Percentiles rank a stretch among this genome's conserved stretches.
These are phyloP conservation scores for Cupressus sempervirens DNA, from an alignment of 75 land plant genomes.

Conservation along the genomic window DNA sequence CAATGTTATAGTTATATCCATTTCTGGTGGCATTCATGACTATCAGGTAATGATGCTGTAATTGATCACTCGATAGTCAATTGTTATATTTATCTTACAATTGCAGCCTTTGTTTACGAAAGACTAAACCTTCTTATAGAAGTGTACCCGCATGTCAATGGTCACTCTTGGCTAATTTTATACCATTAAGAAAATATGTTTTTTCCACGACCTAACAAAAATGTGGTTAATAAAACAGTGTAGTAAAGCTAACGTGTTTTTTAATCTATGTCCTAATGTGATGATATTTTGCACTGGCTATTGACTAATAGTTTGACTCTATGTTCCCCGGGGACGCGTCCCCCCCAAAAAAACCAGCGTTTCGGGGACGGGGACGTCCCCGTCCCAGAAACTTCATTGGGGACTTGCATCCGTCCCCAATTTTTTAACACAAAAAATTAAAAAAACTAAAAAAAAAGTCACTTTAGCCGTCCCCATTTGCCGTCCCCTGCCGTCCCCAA, in stretches of 20 bases:
- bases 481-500: too few species aligned
- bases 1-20: conserved; percentile 76
- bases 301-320: not conserved
- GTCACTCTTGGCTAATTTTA: not conserved
- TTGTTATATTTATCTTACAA: not conserved
- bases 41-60: conserved; percentile 63
- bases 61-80: not conserved
- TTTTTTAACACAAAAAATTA: too few species aligned
- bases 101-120: not conserved
- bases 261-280: not conserved
- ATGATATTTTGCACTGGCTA: not conserved
- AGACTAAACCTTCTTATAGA: not conserved
- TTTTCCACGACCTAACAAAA: not conserved
- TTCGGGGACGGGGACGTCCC: too few species aligned
- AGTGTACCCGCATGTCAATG: not conserved
- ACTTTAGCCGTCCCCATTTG: too few species aligned
- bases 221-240: not conserved
- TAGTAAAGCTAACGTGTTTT: not conserved
- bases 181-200: not conserved
- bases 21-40: conserved; percentile 84
- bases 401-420: too few species aligned
- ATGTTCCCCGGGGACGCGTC: too few species aligned
- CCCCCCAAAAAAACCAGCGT: too few species aligned
- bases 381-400: too few species aligned
- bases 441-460: too few species aligned